phyloP scores from a whole-genome alignment of 225 moss, liverwort and hornwort genomes.

The Asterella californica region DNA sequence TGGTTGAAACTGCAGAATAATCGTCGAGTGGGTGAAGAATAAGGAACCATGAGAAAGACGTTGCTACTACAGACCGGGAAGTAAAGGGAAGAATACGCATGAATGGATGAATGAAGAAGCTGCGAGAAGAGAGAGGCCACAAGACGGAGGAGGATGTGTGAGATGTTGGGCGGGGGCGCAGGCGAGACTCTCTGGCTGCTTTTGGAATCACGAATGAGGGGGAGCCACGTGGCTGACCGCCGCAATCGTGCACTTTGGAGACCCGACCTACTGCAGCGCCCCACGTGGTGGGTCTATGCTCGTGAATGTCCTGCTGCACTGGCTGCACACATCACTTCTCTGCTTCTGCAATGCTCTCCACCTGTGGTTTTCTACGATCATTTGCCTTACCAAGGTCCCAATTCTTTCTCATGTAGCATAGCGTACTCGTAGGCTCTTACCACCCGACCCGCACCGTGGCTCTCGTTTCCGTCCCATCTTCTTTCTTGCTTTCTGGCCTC shows the following conservation, averaged over 20 bases:
- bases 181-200: slow-evolving; percentile 18
- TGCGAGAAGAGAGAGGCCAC: neutral
- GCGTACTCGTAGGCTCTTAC: neutral
- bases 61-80: neutral
- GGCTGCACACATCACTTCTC: neutral
- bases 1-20: neutral
- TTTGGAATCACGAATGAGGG: slow-evolving; percentile 8
- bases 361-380: slow-evolving; percentile 14
- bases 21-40: neutral
- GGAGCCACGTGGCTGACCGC: slow-evolving; percentile 25
- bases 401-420: slow-evolving; percentile 9
- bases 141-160: slow-evolving; percentile 2
- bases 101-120: neutral
- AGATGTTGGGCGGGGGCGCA: slow-evolving; percentile 10
- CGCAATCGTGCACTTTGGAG: slow-evolving; percentile 30
- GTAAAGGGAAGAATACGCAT: neutral
- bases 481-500: neutral
- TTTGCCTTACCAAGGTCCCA: neutral
- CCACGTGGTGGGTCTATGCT: slow-evolving; percentile 33
- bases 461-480: neutral
- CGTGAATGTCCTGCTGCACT: slow-evolving; percentile 22
- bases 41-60: neutral
- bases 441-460: neutral
- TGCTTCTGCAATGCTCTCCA: slow-evolving; percentile 8
- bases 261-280: slow-evolving; percentile 27